Base-by-base conservation (phyloP, 768 basidiomycete genomes). In the Kwoniella sp. region DNA sequence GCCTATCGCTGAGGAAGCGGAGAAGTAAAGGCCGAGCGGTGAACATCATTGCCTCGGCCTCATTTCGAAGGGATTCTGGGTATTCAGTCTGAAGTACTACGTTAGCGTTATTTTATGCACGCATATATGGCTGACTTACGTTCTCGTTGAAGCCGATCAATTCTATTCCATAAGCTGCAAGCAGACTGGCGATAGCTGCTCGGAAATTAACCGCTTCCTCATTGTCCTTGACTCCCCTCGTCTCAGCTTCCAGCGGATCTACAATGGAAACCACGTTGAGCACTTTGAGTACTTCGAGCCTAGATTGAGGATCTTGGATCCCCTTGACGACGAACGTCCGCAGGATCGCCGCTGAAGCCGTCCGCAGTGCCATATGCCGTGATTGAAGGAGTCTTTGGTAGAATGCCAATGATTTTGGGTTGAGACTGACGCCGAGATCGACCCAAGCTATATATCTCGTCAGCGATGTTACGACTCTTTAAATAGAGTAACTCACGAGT, bases 351-450 rank as follows among this genome's bases (percentile, higher is more conserved):
- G 89, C 89, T 1, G 94, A 88, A 1, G 93, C 89, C 30, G 93
- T 82, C 30, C 93, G 90, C 72, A 98, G 38, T 22, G 68, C 88
- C 2, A 89, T 85, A 29, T 92, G 80, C 12, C 89, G 88, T 0
- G 86, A 90, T 17, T 89, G 88, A 41, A 98, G 86, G 45, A 96
- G 84, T 38, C 85, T 86, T 78, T 94, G 93, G 50, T 96, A 85
- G 37, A 98, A 83, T 4, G 90, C 88, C 34, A 98, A 87, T 1
- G 94, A 92, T 15, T 86, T 86, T 13, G 90, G 91, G 1, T 94
- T 97, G 65, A 99, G 90, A 13, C 96, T 93, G 68, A 98, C 83
- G 75, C 92, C 93, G 71, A 99, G 94, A 76, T 99, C 96, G 71
- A 98, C 90, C 96, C 96, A 99, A 15, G 93, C 95, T 96, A 73